Percentiles rank a stretch among this genome's conserved stretches.
Conservation (phyloP, 164 flowering plant species). For the Cinnamomum micranthum region DNA sequence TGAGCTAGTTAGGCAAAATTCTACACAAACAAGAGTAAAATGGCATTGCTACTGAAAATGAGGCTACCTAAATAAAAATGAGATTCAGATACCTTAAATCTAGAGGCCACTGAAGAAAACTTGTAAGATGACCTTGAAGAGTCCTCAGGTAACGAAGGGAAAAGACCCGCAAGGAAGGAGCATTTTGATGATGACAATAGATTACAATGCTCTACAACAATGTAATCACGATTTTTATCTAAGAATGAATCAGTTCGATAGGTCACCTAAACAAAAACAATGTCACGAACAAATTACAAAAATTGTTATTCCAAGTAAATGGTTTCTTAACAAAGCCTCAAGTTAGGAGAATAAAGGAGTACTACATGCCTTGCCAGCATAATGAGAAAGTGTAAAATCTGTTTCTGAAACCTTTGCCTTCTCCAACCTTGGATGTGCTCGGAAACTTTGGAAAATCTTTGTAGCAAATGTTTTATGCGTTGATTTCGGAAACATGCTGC, state of each 20-base stretch:
- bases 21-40: neutral
- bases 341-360: neutral
- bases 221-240: slow-evolving; percentile 95
- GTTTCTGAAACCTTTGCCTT: slow-evolving; percentile 86
- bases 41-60: neutral
- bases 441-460: slow-evolving; percentile 76
- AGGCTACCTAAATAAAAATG: neutral
- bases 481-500: slow-evolving; percentile 99
- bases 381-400: slow-evolving; percentile 82
- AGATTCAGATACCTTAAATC: slow-evolving; percentile 72
- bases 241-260: slow-evolving; percentile 85
- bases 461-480: slow-evolving; percentile 86
- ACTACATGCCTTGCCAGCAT: slow-evolving; percentile 93
- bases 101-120: slow-evolving; percentile 88
- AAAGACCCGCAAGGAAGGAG: slow-evolving; percentile 77
- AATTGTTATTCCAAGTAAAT: neutral
- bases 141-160: slow-evolving; percentile 69
- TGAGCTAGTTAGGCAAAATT: neutral
- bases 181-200: slow-evolving; percentile 84
- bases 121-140: slow-evolving; percentile 91
- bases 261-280: slow-evolving; percentile 54
- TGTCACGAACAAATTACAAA: neutral
- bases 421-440: slow-evolving; percentile 68
- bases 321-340: neutral
- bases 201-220: slow-evolving; percentile 88